These are phyloP conservation scores for Alternaria sp. DNA, from an alignment of 2,329 filamentous ascomycete species.

Conservation along the genomic window DNA sequence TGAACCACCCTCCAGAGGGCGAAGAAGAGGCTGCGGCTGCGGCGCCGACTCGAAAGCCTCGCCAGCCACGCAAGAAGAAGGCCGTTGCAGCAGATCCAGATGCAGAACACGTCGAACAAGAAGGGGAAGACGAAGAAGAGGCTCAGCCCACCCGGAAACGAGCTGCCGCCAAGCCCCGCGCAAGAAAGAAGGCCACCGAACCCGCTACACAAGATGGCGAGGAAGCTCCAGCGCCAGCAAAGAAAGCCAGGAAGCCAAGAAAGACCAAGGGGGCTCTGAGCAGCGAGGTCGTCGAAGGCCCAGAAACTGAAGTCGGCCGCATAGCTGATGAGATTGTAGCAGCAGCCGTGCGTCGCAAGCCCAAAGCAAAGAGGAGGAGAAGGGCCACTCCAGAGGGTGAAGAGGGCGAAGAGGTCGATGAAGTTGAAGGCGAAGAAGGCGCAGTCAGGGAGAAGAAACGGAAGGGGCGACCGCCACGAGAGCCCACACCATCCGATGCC, in stretches of 20 bases:
- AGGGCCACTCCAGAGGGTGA: constrained; percentile 17
- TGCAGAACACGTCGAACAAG: constrained; percentile 14
- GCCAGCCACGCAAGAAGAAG: constrained; percentile 18
- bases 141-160: constrained; percentile 14
- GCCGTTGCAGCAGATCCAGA: constrained; percentile 2
- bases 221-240: constrained; percentile 18
- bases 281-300: constrained; percentile 10
- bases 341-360: constrained; percentile 18
- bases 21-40: constrained; percentile 12
- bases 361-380: constrained; percentile 25
- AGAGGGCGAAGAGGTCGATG: constrained; percentile 15
- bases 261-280: constrained; percentile 28
- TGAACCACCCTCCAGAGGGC: constrained; percentile 32
- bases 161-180: constrained; percentile 22
- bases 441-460: constrained; percentile 23
- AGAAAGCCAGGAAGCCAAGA: constrained; percentile 39
- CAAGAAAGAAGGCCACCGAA: constrained; percentile 23
- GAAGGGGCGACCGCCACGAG: constrained; percentile 35
- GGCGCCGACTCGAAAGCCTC: constrained; percentile 17
- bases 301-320: constrained; percentile 14
- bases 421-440: constrained; percentile 14
- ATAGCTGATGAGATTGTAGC: constrained; percentile 16
- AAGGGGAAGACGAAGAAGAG: constrained; percentile 18
- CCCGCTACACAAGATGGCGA: constrained; percentile 16
- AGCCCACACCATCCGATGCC: constrained; percentile 45